These are phyloP conservation scores for Cyberlindnera xishuangbannaensis DNA, from an alignment of 805 yeast species.

Conservation along the genomic window DNA sequence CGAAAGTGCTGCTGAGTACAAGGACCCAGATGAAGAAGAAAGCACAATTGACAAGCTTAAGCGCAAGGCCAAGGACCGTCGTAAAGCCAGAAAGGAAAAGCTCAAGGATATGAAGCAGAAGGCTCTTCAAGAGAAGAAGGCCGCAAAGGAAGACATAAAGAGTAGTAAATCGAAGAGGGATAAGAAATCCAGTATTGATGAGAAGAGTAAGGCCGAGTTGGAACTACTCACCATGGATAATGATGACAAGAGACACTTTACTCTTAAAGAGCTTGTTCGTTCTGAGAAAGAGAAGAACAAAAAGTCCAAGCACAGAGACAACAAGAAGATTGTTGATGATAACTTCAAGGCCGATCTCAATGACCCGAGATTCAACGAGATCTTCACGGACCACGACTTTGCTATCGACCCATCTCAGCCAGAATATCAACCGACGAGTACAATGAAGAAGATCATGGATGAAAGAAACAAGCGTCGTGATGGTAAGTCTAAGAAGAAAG, in stretches of 20 bases:
- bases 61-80: slow-evolving; percentile 90
- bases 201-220: slow-evolving; percentile 56
- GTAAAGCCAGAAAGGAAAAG: slow-evolving; percentile 75
- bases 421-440: slow-evolving; percentile 82
- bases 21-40: slow-evolving; percentile 51
- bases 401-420: slow-evolving; percentile 93
- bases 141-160: no score
- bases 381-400: slow-evolving; percentile 80
- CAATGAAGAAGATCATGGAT: slow-evolving; percentile 76
- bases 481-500: neutral
- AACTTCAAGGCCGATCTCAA: slow-evolving; percentile 61
- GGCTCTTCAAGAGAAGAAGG: slow-evolving; percentile 37
- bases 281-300: slow-evolving; percentile 61
- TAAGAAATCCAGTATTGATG: slow-evolving; percentile 27
- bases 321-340: slow-evolving; percentile 47
- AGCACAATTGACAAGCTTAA: slow-evolving; percentile 73
- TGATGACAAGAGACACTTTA: slow-evolving; percentile 50
- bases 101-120: slow-evolving; percentile 53
- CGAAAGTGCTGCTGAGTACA: slow-evolving; percentile 25
- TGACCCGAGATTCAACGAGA: slow-evolving; percentile 81
- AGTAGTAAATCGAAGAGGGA: slow-evolving; percentile 25
- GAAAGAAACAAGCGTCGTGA: slow-evolving; percentile 58
- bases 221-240: slow-evolving; percentile 61
- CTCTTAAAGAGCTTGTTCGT: slow-evolving; percentile 70
- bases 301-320: slow-evolving; percentile 39